Evolutionary conservation across 345 rosid species (phyloP).

Genomic region (Gossypium australe): DNA sequence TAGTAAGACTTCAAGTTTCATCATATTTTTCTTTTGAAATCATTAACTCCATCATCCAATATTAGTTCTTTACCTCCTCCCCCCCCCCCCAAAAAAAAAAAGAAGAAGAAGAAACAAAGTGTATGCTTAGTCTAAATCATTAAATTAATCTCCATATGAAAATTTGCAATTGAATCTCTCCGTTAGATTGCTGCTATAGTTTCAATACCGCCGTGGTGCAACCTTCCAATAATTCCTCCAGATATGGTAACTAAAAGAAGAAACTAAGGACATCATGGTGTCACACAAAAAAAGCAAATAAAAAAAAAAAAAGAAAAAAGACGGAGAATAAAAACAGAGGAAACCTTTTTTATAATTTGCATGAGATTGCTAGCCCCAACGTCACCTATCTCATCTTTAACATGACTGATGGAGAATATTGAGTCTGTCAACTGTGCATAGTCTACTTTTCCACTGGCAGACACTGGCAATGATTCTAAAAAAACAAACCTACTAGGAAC

Average conservation of each 20-base stretch:
- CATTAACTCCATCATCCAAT: neutral
- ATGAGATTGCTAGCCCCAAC: constrained; percentile 26
- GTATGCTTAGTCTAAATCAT: neutral
- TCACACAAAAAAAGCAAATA: neutral
- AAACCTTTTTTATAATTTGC: constrained; percentile 69
- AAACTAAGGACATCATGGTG: neutral
- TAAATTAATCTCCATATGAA: neutral
- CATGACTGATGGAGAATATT: constrained; percentile 17
- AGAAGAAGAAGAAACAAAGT: neutral
- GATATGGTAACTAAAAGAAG: neutral
- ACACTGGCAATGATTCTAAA: constrained; percentile 55
- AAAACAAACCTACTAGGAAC: constrained; percentile 54
- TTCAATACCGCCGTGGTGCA: neutral
- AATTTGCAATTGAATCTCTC: neutral
- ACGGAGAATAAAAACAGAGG: constrained; percentile 1
- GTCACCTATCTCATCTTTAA: constrained; percentile 27
- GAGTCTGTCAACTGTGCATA: constrained; percentile 47
- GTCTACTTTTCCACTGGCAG: constrained; percentile 83
- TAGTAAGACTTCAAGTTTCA: neutral
- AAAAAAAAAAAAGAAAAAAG: too few relatives aligned
- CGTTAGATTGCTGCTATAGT: neutral
- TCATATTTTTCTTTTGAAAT: neutral
- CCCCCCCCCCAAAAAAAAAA: neutral
- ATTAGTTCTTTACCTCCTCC: neutral
- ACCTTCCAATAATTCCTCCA: constrained; percentile 2